Percentiles rank a stretch among this genome's conserved stretches.
These are phyloP conservation scores for Diaporthe sp. DNA, from an alignment of 2,329 filamentous ascomycete species.

Conservation along the genomic window DNA sequence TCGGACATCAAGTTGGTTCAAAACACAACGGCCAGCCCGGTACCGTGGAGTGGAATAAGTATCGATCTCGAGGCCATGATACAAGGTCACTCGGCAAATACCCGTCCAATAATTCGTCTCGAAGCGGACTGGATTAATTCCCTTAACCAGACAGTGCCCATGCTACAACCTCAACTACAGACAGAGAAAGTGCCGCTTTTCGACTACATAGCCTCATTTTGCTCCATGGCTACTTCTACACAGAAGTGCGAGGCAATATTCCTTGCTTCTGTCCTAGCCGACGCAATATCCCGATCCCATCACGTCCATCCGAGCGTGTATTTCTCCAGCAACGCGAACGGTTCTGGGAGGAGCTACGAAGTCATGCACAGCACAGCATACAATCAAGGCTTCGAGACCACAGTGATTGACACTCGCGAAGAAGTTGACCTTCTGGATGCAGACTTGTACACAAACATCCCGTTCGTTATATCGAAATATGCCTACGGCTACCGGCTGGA, in stretches of 20 bases:
- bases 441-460: background rate
- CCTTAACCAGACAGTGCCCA: background rate
- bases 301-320: background rate
- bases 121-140: background rate
- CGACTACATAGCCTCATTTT: background rate
- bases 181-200: background rate
- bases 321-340: background rate
- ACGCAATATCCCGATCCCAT: background rate
- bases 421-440: background rate
- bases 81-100: background rate
- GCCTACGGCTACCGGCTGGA: background rate
- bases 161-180: background rate
- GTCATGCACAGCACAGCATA: background rate
- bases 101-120: background rate
- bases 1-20: background rate
- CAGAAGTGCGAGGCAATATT: background rate
- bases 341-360: background rate
- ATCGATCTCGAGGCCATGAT: background rate
- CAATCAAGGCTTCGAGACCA: background rate
- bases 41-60: background rate
- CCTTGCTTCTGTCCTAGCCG: background rate
- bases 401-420: background rate
- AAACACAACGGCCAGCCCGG: background rate
- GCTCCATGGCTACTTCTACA: background rate
- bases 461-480: background rate